phyloP scores from a whole-genome alignment of 139 green algal genomes.

The Tetraselmis chui region DNA sequence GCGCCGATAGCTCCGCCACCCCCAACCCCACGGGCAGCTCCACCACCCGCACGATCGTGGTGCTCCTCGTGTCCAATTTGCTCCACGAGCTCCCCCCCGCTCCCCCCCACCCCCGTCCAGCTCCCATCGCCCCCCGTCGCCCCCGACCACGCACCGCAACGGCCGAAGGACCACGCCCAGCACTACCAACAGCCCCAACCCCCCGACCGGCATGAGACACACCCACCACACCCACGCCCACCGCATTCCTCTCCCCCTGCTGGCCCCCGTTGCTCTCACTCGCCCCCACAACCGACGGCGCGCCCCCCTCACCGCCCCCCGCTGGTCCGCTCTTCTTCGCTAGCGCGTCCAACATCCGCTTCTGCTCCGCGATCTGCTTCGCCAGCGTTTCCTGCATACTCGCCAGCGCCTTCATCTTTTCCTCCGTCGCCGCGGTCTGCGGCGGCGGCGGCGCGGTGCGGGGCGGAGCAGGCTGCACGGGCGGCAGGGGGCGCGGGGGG shows the following conservation, averaged over 20 bases:
- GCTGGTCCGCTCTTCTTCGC: neutral
- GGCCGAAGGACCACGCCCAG: no score
- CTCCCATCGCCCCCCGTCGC: neutral
- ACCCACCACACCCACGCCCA: neutral
- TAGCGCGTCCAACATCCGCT: slow-evolving; percentile 21
- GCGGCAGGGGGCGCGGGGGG: no score
- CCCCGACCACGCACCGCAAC: neutral
- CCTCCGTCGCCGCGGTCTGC: slow-evolving; percentile 1
- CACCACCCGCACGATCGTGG: slow-evolving; percentile 12
- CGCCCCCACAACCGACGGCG: neutral
- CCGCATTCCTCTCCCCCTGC: no score
- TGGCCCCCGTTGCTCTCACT: no score
- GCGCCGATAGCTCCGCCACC: slow-evolving; percentile 8
- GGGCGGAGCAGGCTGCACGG: neutral
- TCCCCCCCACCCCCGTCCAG: neutral
- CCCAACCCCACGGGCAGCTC: slow-evolving; percentile 5
- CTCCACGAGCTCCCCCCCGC: neutral
- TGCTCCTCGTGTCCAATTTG: slow-evolving; percentile 25
- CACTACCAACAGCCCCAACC: no score
- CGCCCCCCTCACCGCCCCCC: neutral
- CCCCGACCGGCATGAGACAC: neutral
- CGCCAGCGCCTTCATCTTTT: slow-evolving; percentile 24
- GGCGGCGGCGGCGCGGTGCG: neutral
- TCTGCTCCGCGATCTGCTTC: slow-evolving; percentile 27
- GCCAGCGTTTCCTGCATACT: slow-evolving; percentile 1